phyloP scores from a whole-genome alignment of 768 basidiomycete species.

The Lyophyllum shimeji region DNA sequence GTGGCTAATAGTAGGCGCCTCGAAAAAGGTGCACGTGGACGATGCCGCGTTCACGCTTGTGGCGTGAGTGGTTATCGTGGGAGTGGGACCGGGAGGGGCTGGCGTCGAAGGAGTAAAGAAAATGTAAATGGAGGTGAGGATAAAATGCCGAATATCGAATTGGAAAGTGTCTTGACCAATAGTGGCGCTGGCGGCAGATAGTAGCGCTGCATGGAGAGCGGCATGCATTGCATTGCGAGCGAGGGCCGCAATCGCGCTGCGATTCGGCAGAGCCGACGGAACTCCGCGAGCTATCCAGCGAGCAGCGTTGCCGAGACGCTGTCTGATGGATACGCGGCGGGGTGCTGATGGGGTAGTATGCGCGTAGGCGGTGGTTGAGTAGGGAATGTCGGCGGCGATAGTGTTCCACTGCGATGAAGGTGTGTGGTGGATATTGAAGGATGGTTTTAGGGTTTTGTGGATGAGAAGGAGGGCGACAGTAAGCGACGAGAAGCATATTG shows the following conservation, averaged over 20 bases:
- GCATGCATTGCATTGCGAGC: background rate
- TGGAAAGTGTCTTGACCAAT: background rate
- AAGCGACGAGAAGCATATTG: background rate
- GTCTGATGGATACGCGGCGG: background rate
- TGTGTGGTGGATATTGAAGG: background rate
- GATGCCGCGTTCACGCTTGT: background rate
- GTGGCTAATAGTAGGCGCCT: background rate
- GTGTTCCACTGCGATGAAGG: background rate
- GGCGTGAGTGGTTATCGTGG: background rate
- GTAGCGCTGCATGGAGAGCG: background rate
- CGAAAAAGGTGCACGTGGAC: background rate
- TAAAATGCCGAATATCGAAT: background rate
- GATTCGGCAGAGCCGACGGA: background rate
- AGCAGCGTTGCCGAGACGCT: background rate
- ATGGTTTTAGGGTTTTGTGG: background rate
- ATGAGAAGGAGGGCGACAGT: background rate
- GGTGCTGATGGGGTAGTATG: background rate
- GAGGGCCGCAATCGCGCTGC: background rate
- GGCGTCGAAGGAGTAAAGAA: background rate
- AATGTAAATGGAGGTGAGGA: constrained; percentile 1
- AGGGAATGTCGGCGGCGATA: background rate
- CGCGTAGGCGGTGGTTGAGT: background rate
- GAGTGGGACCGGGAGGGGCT: background rate
- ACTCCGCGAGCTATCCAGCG: background rate
- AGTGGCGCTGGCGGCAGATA: background rate